These are phyloP conservation scores for Metarhizium rileyi DNA, from an alignment of 2,329 filamentous ascomycete genomes.

Conservation along the genomic window DNA sequence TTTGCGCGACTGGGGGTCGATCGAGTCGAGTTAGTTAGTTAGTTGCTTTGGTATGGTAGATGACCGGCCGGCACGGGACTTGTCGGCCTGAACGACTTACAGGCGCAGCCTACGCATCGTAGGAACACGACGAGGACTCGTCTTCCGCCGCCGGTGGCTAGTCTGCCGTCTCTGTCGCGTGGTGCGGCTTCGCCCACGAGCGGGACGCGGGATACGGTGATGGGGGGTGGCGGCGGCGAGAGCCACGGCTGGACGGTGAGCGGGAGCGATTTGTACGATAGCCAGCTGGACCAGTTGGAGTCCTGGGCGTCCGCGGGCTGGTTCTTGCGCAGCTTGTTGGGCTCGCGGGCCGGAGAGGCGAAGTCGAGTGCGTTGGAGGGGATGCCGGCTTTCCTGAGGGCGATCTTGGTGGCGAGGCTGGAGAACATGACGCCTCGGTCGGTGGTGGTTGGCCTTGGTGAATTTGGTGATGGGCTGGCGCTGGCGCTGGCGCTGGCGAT, in stretches of 20 bases:
- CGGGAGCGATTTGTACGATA: constrained; percentile 38
- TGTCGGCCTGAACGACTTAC: too few species aligned
- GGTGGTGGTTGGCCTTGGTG: neutral
- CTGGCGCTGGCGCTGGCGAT: too few species aligned
- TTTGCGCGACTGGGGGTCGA: constrained; percentile 38
- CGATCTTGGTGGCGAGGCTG: constrained; percentile 46
- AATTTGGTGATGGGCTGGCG: neutral
- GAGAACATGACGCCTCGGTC: constrained; percentile 37
- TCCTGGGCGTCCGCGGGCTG: constrained; percentile 18
- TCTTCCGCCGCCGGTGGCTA: constrained; percentile 33
- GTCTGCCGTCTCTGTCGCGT: constrained; percentile 33
- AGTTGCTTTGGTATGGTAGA: neutral
- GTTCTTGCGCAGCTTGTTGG: constrained; percentile 25
- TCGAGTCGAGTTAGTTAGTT: neutral
- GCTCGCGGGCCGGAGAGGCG: constrained; percentile 14
- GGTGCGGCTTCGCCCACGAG: constrained; percentile 39
- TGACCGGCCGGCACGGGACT: constrained; percentile 4
- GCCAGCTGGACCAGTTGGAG: constrained; percentile 34
- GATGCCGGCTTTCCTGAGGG: constrained; percentile 46
- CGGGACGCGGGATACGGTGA: constrained; percentile 34
- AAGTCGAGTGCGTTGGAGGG: constrained; percentile 39
- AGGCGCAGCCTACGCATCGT: constrained; percentile 46
- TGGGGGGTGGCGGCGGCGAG: constrained; percentile 39
- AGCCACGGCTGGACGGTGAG: constrained; percentile 45
- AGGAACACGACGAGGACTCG: constrained; percentile 41